Evolutionary conservation across 352 stramenopile genomes (phyloP).

Genomic region (Blastocystis sp.): DNA sequence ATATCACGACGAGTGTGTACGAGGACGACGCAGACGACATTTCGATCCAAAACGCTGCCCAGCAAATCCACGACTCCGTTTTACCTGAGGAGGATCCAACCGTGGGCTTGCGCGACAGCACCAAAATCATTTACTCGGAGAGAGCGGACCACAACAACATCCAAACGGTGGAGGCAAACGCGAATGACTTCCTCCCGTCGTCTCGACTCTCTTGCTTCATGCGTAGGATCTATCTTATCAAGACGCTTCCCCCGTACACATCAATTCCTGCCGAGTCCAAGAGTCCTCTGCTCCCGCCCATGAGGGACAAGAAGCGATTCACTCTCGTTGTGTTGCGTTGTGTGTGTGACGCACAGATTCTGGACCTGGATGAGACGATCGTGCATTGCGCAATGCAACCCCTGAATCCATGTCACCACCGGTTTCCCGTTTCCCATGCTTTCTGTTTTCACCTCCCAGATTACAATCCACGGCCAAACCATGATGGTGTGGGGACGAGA

Average conservation of each 20-base stretch:
- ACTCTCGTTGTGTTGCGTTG: not conserved
- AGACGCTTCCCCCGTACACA: constrained; percentile 40
- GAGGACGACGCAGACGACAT: not conserved
- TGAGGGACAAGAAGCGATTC: not conserved
- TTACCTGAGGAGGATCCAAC: too few species aligned
- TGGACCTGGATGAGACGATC: constrained; percentile 61
- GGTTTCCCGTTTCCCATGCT: not conserved
- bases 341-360: not conserved
- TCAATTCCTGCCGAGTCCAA: not conserved
- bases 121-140: not conserved
- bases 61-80: too few species aligned
- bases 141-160: not conserved
- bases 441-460: not conserved
- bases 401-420: not conserved
- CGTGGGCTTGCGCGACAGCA: not conserved
- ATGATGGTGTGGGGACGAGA: not conserved
- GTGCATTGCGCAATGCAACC: constrained; percentile 13
- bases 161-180: not conserved
- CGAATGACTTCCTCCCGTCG: constrained; percentile 24
- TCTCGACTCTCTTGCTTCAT: not conserved
- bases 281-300: not conserved
- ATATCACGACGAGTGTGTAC: not conserved
- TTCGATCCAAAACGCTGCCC: not conserved
- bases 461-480: not conserved
- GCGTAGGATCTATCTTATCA: constrained; percentile 20